A percentile compares a stretch with the other conserved stretches of the same genome.
Evolutionary conservation across 23 red algal species (phyloP).

Genomic region (Chondrus crispus): DNA sequence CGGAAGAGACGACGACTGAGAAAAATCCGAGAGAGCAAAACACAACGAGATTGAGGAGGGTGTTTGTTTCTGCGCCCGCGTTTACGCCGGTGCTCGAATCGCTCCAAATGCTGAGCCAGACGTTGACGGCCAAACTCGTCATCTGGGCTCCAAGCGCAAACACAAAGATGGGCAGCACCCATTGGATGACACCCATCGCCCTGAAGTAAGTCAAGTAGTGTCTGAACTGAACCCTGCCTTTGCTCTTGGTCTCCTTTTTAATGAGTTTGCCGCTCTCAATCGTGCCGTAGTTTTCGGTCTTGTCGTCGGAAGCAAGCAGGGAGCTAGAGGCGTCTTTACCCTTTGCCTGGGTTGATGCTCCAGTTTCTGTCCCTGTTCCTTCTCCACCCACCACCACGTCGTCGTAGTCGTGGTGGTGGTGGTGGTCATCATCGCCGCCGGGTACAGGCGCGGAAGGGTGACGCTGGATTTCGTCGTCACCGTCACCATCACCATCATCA

Average conservation of each 20-base stretch:
- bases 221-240: slow-evolving; percentile 8
- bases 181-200: slow-evolving; percentile 9
- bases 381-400: too few species aligned
- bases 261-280: slow-evolving; percentile 24
- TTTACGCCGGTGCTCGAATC: neutral
- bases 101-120: slow-evolving; percentile 50
- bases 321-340: too few species aligned
- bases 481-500: neutral
- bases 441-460: neutral
- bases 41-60: slow-evolving; percentile 27
- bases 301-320: neutral
- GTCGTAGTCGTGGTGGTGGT: too few species aligned
- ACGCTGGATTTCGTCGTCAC: neutral
- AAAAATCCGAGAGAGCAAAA: slow-evolving; percentile 38
- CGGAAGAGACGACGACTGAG: neutral
- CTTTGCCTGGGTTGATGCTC: too few species aligned
- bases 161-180: slow-evolving; percentile 17
- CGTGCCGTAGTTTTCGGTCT: neutral
- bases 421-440: neutral
- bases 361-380: neutral
- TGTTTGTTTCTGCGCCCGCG: neutral
- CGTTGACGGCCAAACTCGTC: neutral
- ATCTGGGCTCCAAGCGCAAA: neutral
- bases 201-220: neutral
- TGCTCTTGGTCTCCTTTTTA: slow-evolving; percentile 1